These are phyloP conservation scores for Aspergillus neotritici DNA, from an alignment of 2,329 filamentous ascomycete species.

Conservation along the genomic window DNA sequence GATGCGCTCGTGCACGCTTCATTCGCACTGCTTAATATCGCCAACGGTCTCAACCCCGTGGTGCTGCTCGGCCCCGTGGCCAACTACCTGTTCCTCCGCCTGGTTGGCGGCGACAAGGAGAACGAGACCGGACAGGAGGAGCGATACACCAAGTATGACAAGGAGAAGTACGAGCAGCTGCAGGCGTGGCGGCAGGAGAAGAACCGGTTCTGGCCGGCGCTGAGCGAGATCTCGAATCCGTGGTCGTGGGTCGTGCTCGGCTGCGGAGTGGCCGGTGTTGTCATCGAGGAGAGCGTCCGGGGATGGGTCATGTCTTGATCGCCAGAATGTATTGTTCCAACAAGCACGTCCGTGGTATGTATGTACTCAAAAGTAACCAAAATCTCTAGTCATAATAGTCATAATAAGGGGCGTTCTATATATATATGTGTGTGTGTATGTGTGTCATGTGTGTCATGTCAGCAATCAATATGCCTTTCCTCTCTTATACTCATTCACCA, in stretches of 20 bases:
- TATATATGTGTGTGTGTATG: too few species aligned
- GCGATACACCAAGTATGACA: conserved; percentile 48
- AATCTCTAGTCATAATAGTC: too few species aligned
- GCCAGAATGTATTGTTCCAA: too few species aligned
- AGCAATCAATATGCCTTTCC: conserved; percentile 53
- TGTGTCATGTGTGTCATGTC: too few species aligned
- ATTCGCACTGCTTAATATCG: conserved; percentile 54
- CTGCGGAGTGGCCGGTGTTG: conserved; percentile 46
- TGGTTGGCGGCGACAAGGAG: conserved; percentile 52
- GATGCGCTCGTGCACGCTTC: conserved; percentile 55
- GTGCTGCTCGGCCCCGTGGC: conserved; percentile 52
- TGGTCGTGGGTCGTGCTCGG: conserved; percentile 53
- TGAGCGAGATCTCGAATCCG: conserved; percentile 48
- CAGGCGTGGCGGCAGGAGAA: conserved; percentile 49
- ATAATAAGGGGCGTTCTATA: too few species aligned
- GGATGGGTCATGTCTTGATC: conserved; percentile 1
- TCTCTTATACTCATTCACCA: conserved; percentile 59
- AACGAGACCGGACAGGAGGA: conserved; percentile 50
- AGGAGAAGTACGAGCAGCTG: conserved; percentile 50
- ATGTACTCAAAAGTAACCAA: too few species aligned
- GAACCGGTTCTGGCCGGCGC: conserved; percentile 56
- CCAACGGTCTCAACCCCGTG: conserved; percentile 51
- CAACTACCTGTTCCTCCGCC: conserved; percentile 56
- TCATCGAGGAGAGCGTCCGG: conserved; percentile 38
- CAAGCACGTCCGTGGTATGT: too few species aligned